Base-by-base conservation (phyloP, 257 asterid genomes). In the Craterostigma plantagineum region DNA sequence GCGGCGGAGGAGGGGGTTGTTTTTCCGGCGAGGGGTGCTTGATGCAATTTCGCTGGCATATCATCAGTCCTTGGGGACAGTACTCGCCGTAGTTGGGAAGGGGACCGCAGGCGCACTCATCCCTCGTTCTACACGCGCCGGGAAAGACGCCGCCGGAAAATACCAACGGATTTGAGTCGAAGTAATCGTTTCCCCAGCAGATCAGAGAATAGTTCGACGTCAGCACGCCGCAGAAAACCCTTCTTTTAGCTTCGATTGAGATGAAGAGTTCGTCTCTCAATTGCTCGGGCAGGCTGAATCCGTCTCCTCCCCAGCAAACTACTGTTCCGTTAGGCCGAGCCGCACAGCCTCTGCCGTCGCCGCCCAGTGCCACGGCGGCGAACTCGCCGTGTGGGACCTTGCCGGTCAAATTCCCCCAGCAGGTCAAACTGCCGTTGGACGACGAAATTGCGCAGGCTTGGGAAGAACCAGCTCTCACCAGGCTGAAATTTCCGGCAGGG, bases 291-390 rank as follows among this genome's bases (percentile, higher is more conserved):
- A n/a, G n/a, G n/a, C n/a, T n/a, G n/a, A n/a, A n/a, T n/a, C n/a
- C n/a, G n/a, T n/a, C 42, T 45, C 66, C 33, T 11, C 96, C 96
- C 96, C 96, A 81, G 52, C 96, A 85, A 36, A 56, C 63, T 52
- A 85, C 33, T 27, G 71, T 64, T 14, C 86, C 86, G 35, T 56
- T 43, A 8, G 10, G n/a, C n/a, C n/a, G n/a, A n/a, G n/a, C n/a
- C n/a, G n/a, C n/a, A n/a, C n/a, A n/a, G n/a, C n/a, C n/a, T n/a
- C n/a, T n/a, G n/a, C n/a, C n/a, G n/a, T n/a, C n/a, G n/a, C n/a
- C n/a, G n/a, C n/a, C n/a, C n/a, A n/a, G n/a, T n/a, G n/a, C n/a
- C n/a, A n/a, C n/a, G n/a, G n/a, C n/a, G n/a, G n/a, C n/a, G n/a
- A n/a, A n/a, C n/a, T n/a, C n/a, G n/a, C n/a, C n/a, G n/a, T n/a